These are phyloP conservation scores for Candida pseudoglaebosa DNA, from an alignment of 805 yeast genomes.

Conservation along the genomic window DNA sequence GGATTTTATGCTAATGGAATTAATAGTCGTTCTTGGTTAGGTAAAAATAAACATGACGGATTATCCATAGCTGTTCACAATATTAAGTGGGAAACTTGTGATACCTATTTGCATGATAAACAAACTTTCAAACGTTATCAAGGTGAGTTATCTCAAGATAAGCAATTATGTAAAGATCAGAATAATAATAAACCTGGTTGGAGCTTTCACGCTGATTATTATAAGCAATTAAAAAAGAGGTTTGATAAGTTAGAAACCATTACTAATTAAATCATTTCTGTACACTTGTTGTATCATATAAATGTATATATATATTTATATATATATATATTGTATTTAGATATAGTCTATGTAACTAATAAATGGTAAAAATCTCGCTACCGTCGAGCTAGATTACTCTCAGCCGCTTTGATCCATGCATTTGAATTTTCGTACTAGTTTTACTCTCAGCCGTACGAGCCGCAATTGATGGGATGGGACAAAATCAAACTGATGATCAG, in stretches of 20 bases:
- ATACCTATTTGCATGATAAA: constrained; percentile 25
- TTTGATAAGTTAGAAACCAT: constrained; percentile 12
- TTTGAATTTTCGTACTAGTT: too few relatives aligned
- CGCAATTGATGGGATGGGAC: too few relatives aligned
- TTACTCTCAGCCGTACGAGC: too few relatives aligned
- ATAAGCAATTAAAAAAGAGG: constrained; percentile 24
- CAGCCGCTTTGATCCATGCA: too few relatives aligned
- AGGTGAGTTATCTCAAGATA: constrained; percentile 22
- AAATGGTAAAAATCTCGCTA: too few relatives aligned
- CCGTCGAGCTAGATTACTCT: too few relatives aligned
- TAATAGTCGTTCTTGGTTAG: constrained; percentile 70
- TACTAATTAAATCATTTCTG: neutral
- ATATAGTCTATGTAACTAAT: too few relatives aligned
- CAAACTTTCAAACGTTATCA: constrained; percentile 26
- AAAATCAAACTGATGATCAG: too few relatives aligned
- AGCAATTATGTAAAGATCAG: constrained; percentile 15
- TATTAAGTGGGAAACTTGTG: constrained; percentile 45
- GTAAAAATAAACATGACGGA: constrained; percentile 64
- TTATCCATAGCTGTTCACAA: constrained; percentile 60
- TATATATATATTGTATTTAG: neutral
- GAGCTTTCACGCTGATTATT: constrained; percentile 28
- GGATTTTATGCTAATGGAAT: constrained; percentile 69
- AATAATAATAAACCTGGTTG: constrained; percentile 21
- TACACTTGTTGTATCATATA: neutral
- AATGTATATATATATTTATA: neutral